Evolutionary conservation across 2,329 filamentous ascomycete species (phyloP).

Genomic region (Arthrinium puccinioides): DNA sequence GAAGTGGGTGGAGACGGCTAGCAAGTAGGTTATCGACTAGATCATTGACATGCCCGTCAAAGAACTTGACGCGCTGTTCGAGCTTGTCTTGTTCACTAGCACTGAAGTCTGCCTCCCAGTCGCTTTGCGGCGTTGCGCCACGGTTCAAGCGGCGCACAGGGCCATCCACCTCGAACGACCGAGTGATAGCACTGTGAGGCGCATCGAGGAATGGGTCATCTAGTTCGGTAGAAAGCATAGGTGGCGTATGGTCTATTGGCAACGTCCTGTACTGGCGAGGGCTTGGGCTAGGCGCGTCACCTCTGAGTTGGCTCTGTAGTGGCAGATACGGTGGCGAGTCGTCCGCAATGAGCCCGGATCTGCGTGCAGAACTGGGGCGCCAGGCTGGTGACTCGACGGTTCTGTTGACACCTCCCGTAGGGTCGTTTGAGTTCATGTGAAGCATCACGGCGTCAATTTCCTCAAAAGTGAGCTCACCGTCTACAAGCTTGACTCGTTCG

Average conservation of each 20-base stretch:
- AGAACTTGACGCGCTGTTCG: conserved; percentile 75
- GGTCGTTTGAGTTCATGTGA: conserved; percentile 68
- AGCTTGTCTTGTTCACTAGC: conserved; percentile 80
- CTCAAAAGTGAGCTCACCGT: conserved; percentile 53
- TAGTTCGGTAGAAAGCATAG: conserved; percentile 44
- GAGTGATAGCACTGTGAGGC: conserved; percentile 32
- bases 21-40: conserved; percentile 74
- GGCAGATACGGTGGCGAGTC: conserved; percentile 45
- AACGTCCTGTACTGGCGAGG: conserved; percentile 47
- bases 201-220: conserved; percentile 57
- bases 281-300: conserved; percentile 68
- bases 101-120: conserved; percentile 85
- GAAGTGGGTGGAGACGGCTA: conserved; percentile 70
- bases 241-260: conserved; percentile 38
- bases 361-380: conserved; percentile 33
- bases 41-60: conserved; percentile 83
- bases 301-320: conserved; percentile 42
- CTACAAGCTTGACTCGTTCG: conserved; percentile 14
- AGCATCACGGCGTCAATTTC: conserved; percentile 93
- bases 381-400: conserved; percentile 38
- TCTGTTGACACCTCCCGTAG: conserved; percentile 67
- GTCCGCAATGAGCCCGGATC: conserved; percentile 27
- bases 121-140: conserved; percentile 63
- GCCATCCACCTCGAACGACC: conserved; percentile 37
- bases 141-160: conserved; percentile 57